These are phyloP conservation scores for Aspergillus persii DNA, from an alignment of 2,329 filamentous ascomycete species.

Conservation along the genomic window DNA sequence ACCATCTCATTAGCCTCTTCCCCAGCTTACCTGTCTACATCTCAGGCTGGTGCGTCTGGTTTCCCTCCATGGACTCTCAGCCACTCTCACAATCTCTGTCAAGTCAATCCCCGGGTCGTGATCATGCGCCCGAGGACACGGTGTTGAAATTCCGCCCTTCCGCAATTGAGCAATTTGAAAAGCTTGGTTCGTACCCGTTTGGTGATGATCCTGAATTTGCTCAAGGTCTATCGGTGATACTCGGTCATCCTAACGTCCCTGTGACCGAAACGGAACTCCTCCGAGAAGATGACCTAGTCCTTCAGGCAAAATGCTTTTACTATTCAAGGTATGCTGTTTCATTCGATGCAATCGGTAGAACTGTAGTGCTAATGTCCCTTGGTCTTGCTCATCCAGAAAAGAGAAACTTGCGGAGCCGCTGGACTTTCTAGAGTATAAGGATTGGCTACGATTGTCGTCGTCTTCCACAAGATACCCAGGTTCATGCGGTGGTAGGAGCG, in stretches of 20 bases:
- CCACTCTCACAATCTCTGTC: neutral
- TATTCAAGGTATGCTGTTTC: slow-evolving; percentile 40
- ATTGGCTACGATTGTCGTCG: slow-evolving; percentile 51
- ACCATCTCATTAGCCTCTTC: neutral
- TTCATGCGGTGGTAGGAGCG: slow-evolving; percentile 7
- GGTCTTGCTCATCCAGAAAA: slow-evolving; percentile 29
- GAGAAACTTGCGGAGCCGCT: slow-evolving; percentile 46
- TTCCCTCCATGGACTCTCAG: neutral
- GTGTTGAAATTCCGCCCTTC: slow-evolving; percentile 7
- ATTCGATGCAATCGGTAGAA: neutral
- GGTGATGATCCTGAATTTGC: slow-evolving; percentile 45
- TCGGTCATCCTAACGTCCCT: slow-evolving; percentile 41
- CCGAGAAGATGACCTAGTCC: slow-evolving; percentile 41
- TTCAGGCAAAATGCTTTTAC: slow-evolving; percentile 50
- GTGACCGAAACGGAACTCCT: slow-evolving; percentile 39
- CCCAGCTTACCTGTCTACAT: neutral
- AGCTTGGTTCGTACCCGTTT: slow-evolving; percentile 42
- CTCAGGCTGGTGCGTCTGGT: too few relatives aligned
- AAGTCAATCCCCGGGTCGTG: neutral
- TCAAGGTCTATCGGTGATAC: slow-evolving; percentile 46
- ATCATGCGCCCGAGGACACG: neutral
- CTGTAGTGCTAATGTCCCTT: neutral
- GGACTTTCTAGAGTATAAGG: slow-evolving; percentile 66
- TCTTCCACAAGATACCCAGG: slow-evolving; percentile 1
- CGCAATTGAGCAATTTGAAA: slow-evolving; percentile 26